These are phyloP conservation scores for Ilex aquifolium DNA, from an alignment of 257 asterid species.

Conservation along the genomic window DNA sequence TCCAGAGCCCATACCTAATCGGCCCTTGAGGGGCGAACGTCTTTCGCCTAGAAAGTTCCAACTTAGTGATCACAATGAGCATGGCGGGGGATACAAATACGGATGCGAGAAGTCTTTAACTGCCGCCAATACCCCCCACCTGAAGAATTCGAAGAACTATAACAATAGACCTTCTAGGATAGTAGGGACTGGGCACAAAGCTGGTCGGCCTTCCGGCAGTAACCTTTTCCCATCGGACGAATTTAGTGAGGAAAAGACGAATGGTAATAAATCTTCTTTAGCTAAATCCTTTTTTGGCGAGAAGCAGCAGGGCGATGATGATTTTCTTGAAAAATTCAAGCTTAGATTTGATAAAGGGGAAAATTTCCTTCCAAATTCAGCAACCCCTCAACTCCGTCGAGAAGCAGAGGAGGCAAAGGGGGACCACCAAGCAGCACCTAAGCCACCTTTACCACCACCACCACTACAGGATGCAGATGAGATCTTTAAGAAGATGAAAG, in stretches of 20 bases:
- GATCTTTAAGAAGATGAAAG: slow-evolving; percentile 86
- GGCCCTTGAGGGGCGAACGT: slow-evolving; percentile 35
- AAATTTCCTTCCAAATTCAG: slow-evolving; percentile 13
- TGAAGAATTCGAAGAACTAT: too few relatives aligned
- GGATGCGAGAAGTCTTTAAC: too few relatives aligned
- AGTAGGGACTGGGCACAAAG: neutral
- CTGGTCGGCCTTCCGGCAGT: neutral
- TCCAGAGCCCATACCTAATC: slow-evolving; percentile 44
- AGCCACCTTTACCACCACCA: slow-evolving; percentile 23
- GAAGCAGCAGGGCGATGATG: slow-evolving; percentile 31
- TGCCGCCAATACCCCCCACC: neutral
- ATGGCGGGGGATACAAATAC: neutral
- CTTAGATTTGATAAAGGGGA: slow-evolving; percentile 48
- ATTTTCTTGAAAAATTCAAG: slow-evolving; percentile 69
- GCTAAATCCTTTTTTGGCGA: slow-evolving; percentile 20
- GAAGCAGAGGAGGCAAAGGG: slow-evolving; percentile 4
- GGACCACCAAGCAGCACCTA: slow-evolving; percentile 12
- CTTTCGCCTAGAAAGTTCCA: slow-evolving; percentile 1
- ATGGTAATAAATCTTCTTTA: neutral
- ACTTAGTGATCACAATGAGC: neutral
- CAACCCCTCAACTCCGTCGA: slow-evolving; percentile 10
- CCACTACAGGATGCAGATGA: slow-evolving; percentile 66
- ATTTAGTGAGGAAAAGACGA: too few relatives aligned
- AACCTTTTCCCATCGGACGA: too few relatives aligned
- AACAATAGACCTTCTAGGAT: neutral